These are phyloP conservation scores for Colletotrichum brevisporum DNA, from an alignment of 2,329 filamentous ascomycete genomes.

Conservation along the genomic window DNA sequence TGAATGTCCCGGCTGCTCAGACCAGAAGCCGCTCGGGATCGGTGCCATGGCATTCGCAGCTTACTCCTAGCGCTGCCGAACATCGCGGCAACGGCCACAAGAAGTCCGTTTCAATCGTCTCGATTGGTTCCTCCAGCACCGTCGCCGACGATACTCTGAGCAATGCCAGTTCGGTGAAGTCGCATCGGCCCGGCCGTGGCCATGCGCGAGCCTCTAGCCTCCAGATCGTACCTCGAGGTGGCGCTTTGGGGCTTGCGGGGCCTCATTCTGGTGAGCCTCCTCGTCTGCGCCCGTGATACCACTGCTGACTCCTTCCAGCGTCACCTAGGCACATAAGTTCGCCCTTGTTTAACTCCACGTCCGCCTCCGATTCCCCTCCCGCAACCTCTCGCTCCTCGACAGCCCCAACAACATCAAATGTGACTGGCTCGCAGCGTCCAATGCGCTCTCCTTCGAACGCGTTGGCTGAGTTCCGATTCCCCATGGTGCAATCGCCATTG, in stretches of 20 bases:
- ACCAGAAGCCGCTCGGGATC: conserved; percentile 62
- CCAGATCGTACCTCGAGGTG: conserved; percentile 74
- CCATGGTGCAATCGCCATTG: conserved; percentile 60
- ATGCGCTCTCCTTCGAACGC: conserved; percentile 58
- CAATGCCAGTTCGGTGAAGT: conserved; percentile 57
- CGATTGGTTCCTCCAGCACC: conserved; percentile 72
- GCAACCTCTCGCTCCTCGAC: conserved; percentile 59
- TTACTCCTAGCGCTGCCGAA: conserved; percentile 47
- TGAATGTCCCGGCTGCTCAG: conserved; percentile 66
- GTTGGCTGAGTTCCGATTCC: conserved; percentile 72
- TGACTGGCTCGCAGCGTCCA: conserved; percentile 53
- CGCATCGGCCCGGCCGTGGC: conserved; percentile 69
- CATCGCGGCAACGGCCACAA: conserved; percentile 73
- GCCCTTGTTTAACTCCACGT: conserved; percentile 69
- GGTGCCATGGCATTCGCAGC: conserved; percentile 59
- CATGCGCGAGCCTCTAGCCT: conserved; percentile 87
- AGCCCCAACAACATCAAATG: conserved; percentile 60
- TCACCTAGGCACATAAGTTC: conserved; percentile 62
- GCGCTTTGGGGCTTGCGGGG: conserved; percentile 44
- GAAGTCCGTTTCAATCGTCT: conserved; percentile 86
- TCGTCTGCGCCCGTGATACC: neutral
- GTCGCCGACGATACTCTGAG: conserved; percentile 60
- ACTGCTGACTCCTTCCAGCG: conserved; percentile 28
- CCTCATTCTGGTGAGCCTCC: conserved; percentile 56
- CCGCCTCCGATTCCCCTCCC: conserved; percentile 64